Conservation (phyloP, 768 basidiomycete genomes). For the Amyloporia xantha region DNA sequence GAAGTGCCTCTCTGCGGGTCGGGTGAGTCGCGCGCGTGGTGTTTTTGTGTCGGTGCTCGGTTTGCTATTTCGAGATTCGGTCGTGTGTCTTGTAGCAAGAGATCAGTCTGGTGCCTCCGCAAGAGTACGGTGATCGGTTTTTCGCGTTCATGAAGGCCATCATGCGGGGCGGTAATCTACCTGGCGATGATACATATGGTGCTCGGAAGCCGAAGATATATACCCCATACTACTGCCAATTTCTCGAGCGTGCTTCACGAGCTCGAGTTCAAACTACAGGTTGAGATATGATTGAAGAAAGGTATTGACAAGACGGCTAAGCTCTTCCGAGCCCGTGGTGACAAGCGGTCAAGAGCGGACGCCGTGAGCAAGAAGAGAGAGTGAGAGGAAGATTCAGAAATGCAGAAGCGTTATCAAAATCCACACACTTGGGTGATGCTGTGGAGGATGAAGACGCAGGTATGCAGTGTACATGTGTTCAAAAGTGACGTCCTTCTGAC, state of each 20-base stretch:
- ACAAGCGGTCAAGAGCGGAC: conserved; percentile 95
- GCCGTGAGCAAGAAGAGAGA: conserved; percentile 85
- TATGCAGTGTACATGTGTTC: conserved; percentile 24
- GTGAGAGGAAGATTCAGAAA: conserved; percentile 93
- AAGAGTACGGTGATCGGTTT: conserved; percentile 86
- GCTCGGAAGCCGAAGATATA: conserved; percentile 56
- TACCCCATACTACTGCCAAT: conserved; percentile 89
- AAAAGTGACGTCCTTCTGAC: neutral
- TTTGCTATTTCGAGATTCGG: neutral
- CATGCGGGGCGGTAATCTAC: conserved; percentile 66
- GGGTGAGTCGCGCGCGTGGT: conserved; percentile 50
- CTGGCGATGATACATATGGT: conserved; percentile 29
- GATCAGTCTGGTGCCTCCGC: conserved; percentile 88
- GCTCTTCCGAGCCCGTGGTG: conserved; percentile 92
- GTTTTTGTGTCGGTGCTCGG: neutral
- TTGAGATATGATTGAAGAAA: conserved; percentile 96
- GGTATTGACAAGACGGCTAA: conserved; percentile 99
- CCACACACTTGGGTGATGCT: conserved; percentile 85
- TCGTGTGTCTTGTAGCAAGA: conserved; percentile 55
- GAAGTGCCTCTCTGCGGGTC: conserved; percentile 84
- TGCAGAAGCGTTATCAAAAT: conserved; percentile 94
- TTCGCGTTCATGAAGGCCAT: conserved; percentile 78
- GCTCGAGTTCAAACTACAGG: conserved; percentile 97
- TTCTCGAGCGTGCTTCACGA: conserved; percentile 98
- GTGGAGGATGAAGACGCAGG: conserved; percentile 81